Evolutionary conservation across 2,329 filamentous ascomycete species (phyloP).

Genomic region (Camillea tinctor): DNA sequence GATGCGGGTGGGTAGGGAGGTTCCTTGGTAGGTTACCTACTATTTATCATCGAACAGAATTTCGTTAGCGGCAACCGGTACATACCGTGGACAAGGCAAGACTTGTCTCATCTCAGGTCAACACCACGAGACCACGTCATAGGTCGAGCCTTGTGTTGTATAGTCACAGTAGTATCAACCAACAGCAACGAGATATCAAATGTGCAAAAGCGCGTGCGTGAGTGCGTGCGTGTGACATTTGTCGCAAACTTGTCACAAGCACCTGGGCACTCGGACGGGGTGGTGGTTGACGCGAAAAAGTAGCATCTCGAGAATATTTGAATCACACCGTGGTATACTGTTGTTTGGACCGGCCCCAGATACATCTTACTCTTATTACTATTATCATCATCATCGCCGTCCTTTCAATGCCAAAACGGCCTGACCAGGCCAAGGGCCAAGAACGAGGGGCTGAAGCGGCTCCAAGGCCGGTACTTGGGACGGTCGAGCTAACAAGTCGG

Average conservation of each 20-base stretch:
- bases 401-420: background rate
- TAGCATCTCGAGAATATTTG: background rate
- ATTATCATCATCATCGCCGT: background rate
- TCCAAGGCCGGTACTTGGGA: background rate
- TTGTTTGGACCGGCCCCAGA: background rate
- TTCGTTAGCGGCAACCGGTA: too few relatives aligned
- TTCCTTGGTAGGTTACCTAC: too few relatives aligned
- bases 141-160: background rate
- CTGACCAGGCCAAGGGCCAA: background rate
- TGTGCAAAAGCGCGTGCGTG: background rate
- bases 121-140: constrained; percentile 1
- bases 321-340: background rate
- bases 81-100: background rate
- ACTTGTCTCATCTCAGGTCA: background rate
- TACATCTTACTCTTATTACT: too few relatives aligned
- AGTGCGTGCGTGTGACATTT: background rate
- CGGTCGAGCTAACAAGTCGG: background rate
- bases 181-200: background rate
- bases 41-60: too few relatives aligned
- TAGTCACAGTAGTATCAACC: background rate
- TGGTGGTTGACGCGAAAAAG: background rate
- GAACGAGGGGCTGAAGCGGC: background rate
- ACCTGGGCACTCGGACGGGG: background rate
- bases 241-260: background rate
- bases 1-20: too few relatives aligned